Evolutionary conservation across 306 rosid genomes (phyloP).

Genomic region (Vigna angularis): DNA sequence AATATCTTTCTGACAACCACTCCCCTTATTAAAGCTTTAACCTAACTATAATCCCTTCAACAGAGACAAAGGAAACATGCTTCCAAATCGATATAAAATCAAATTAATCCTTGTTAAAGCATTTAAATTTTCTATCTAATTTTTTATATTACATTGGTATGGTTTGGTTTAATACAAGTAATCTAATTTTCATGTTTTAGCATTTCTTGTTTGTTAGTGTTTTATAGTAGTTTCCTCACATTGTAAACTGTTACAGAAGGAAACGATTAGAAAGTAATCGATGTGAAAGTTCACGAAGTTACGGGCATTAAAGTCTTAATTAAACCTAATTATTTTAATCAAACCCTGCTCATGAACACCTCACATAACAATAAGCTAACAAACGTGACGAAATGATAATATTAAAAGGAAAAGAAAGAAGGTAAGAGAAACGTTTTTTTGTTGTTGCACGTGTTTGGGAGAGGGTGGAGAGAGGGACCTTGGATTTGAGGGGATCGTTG

Average conservation of each 20-base stretch:
- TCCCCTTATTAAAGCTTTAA: neutral
- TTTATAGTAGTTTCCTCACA: too few species aligned
- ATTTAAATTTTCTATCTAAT: neutral
- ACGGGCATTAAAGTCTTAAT: too few species aligned
- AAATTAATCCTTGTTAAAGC: neutral
- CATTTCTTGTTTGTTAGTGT: too few species aligned
- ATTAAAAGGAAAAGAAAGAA: neutral
- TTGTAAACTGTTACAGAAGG: too few species aligned
- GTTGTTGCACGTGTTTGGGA: neutral
- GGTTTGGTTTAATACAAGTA: neutral
- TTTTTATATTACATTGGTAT: neutral
- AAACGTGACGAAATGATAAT: neutral
- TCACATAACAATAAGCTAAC: neutral
- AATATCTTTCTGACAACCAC: neutral
- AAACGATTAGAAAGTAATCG: too few species aligned
- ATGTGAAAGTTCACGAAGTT: too few species aligned
- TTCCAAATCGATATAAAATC: too few species aligned
- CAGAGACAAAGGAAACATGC: neutral
- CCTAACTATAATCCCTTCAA: neutral
- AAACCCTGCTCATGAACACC: neutral
- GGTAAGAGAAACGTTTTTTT: neutral
- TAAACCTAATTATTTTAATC: neutral
- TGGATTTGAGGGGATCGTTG: conserved; percentile 63
- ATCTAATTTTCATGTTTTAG: too few species aligned
- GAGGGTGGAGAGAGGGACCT: conserved; percentile 47